These are phyloP conservation scores for Capniomyces stellatus DNA, from an alignment of 371 early-diverging fungal species.

Conservation along the genomic window DNA sequence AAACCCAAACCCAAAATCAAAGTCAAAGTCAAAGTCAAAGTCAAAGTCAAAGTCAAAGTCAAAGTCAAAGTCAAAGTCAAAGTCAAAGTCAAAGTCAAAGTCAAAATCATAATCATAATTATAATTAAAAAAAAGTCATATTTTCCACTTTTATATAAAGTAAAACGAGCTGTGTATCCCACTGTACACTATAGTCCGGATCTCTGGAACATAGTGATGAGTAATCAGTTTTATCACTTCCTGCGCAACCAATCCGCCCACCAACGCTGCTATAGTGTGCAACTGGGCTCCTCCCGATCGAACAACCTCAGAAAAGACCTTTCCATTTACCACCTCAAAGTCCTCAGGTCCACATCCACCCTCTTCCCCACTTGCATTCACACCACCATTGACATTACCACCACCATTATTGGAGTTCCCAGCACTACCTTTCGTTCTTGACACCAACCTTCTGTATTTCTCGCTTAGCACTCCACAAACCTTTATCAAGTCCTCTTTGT, in stretches of 20 bases:
- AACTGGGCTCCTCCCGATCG: conserved; percentile 59
- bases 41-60: too few relatives aligned
- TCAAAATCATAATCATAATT: too few relatives aligned
- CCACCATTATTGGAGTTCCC: not conserved
- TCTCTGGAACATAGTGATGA: conserved; percentile 71
- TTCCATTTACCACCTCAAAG: not conserved
- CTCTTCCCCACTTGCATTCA: not conserved
- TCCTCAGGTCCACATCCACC: not conserved
- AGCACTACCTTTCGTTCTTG: not conserved
- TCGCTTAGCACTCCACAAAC: not conserved
- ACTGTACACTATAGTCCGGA: conserved; percentile 32
- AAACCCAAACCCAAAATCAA: too few relatives aligned
- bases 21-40: too few relatives aligned
- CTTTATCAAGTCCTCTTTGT: not conserved
- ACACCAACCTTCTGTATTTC: not conserved
- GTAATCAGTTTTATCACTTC: conserved; percentile 89
- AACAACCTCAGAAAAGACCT: conserved; percentile 15
- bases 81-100: too few relatives aligned
- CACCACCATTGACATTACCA: not conserved
- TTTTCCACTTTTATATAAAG: too few relatives aligned
- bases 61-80: too few relatives aligned
- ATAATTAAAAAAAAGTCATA: too few relatives aligned
- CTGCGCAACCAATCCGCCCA: conserved; percentile 87
- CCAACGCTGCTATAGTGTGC: conserved; percentile 66
- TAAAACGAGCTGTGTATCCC: not conserved